Conservation (phyloP, 768 basidiomycete species). For the Asterophora lycoperdoides region DNA sequence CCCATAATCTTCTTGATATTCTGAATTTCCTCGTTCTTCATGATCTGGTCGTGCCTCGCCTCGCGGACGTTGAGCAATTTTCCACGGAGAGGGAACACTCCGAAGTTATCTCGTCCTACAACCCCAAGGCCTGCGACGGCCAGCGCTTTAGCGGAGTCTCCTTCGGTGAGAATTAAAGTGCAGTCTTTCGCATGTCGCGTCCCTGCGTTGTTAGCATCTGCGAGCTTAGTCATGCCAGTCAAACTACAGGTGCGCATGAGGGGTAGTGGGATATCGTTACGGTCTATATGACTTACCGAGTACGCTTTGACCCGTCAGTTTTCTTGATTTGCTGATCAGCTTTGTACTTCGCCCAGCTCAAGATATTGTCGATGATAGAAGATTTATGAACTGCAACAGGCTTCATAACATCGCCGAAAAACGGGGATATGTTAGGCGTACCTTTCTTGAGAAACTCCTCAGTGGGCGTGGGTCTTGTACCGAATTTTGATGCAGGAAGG, state of each 20-base stretch:
- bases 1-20: slow-evolving; percentile 99
- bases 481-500: slow-evolving; percentile 82
- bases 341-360: slow-evolving; percentile 97
- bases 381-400: slow-evolving; percentile 70
- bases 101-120: slow-evolving; percentile 94
- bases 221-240: slow-evolving; percentile 86
- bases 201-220: slow-evolving; percentile 97
- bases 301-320: slow-evolving; percentile 89
- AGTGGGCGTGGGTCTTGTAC: slow-evolving; percentile 75
- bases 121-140: slow-evolving; percentile 93
- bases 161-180: slow-evolving; percentile 96
- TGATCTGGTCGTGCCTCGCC: slow-evolving; percentile 91
- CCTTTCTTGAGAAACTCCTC: slow-evolving; percentile 98
- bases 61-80: slow-evolving; percentile 97
- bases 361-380: slow-evolving; percentile 82
- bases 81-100: slow-evolving; percentile 96
- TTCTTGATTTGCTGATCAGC: slow-evolving; percentile 95
- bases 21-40: slow-evolving; percentile 97
- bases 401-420: background rate
- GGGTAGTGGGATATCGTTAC: background rate
- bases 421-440: slow-evolving; percentile 27
- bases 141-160: slow-evolving; percentile 96
- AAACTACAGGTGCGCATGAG: slow-evolving; percentile 47
- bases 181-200: slow-evolving; percentile 75
- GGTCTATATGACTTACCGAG: slow-evolving; percentile 48